phyloP scores from a whole-genome alignment of 2,329 filamentous ascomycete species.

The Ambrosiella beaveri region DNA sequence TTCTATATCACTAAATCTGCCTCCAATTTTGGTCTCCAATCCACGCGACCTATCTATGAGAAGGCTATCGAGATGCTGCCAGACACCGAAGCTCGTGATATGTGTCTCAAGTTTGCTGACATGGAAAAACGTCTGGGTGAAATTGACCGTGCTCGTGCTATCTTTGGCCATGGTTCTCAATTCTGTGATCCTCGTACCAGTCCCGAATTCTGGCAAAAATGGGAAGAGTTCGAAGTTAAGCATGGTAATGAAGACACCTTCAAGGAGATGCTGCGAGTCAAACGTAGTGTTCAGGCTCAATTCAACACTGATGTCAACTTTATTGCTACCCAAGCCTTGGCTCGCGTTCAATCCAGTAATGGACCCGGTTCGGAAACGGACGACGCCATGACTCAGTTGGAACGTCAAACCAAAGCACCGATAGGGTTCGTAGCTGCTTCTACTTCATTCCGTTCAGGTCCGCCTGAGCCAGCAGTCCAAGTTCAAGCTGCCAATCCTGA shows the following conservation, averaged over 20 bases:
- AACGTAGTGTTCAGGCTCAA: conserved; percentile 89
- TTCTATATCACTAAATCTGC: conserved; percentile 99
- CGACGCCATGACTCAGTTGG: conserved; percentile 70
- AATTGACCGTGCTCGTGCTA: conserved; percentile 85
- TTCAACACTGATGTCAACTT: conserved; percentile 99
- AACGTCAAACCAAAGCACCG: conserved; percentile 74
- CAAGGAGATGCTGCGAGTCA: conserved; percentile 97
- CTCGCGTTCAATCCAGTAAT: conserved; percentile 51
- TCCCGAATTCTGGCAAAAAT: conserved; percentile 83
- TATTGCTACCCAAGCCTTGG: conserved; percentile 87
- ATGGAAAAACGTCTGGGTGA: conserved; percentile 87
- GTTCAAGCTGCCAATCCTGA: conserved; percentile 54
- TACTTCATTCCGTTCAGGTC: conserved; percentile 39
- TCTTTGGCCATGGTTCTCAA: conserved; percentile 91
- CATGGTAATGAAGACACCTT: conserved; percentile 99
- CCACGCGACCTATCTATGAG: conserved; percentile 90
- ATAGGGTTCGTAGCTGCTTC: conserved; percentile 73
- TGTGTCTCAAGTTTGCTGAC: conserved; percentile 97
- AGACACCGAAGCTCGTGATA: conserved; percentile 81
- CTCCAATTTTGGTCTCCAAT: conserved; percentile 91
- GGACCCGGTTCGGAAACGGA: conserved; percentile 20
- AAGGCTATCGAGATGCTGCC: conserved; percentile 85
- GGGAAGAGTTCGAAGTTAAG: conserved; percentile 93
- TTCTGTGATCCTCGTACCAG: conserved; percentile 92
- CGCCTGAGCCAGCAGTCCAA: conserved; percentile 34